These are phyloP conservation scores for Stagonosporopsis vannaccii DNA, from an alignment of 2,329 filamentous ascomycete species.

Conservation along the genomic window DNA sequence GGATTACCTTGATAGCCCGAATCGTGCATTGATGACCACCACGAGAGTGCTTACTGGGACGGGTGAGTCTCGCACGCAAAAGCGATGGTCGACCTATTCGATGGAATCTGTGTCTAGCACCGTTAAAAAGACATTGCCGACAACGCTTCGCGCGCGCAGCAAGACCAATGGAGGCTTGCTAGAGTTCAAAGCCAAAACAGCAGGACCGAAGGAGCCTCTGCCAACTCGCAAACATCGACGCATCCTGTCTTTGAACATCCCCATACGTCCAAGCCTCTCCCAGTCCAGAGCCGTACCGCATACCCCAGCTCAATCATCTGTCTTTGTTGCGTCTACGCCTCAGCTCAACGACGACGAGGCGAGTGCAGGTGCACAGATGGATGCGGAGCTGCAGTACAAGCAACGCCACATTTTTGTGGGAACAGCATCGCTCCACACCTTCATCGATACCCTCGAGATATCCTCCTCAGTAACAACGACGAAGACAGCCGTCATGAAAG, in stretches of 20 bases:
- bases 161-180: conserved; percentile 29
- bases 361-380: conserved; percentile 21
- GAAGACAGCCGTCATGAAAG: conserved; percentile 30
- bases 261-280: conserved; percentile 12
- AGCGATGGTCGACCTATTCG: neutral
- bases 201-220: conserved; percentile 14
- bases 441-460: conserved; percentile 38
- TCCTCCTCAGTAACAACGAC: conserved; percentile 27
- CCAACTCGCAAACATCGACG: conserved; percentile 25
- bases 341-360: neutral
- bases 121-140: neutral
- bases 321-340: conserved; percentile 11
- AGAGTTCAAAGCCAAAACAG: conserved; percentile 26
- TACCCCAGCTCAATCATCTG: neutral
- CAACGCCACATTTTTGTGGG: conserved; percentile 46
- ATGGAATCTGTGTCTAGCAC: neutral
- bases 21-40: neutral
- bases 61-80: neutral
- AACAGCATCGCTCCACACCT: conserved; percentile 41
- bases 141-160: conserved; percentile 7
- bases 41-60: neutral
- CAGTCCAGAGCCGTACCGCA: neutral
- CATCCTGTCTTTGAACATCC: conserved; percentile 32
- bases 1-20: neutral
- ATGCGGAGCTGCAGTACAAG: conserved; percentile 42